Base-by-base conservation (phyloP, 139 green algal genomes). In the Chlamydomonas sp. region DNA sequence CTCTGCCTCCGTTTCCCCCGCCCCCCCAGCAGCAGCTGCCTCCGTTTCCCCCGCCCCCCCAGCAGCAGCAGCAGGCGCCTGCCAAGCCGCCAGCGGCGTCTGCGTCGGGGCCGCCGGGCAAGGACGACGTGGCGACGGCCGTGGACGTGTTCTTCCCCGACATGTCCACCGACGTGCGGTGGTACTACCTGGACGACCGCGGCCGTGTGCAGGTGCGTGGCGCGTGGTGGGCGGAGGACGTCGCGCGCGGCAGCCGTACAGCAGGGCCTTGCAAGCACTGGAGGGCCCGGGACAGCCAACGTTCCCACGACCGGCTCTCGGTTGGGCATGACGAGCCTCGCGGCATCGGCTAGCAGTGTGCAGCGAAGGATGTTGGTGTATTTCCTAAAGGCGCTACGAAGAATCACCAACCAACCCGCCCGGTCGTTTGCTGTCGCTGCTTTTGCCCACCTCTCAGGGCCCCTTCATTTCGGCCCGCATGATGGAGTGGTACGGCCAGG, bases 61-160 rank as follows among this genome's bases (percentile, higher is more conserved):
- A 49, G 31, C 31, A 49, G 31, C 31, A 49, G 31, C 31, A 49
- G 31, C 31, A 49, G 31, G 66, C 66, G 9, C 66, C 66, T 71
- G 66, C 10, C 10, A 18, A 10, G 66, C 66, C 66, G 10, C 66
- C 12, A 14, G 10, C 10, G 10, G 66, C 66, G 66, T 71, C 66
- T 71, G 66, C 66, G 12, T 71, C 66, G 66, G 10, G 12, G 66
- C 66, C 66, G 66, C 10, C 66, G 69, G 12, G 20, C 6, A 5
- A 76, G 12, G 10, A 31, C 16, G 18, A 12, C 31, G 62, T 74
- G 17, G 58, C 81, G 63, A 74, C 75, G 20, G 83, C 83, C 1
- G 83, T 88, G 61, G 62, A 20, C 17, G 16, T 88, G 63, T 88
- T 88, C 83, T 88, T 88, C 83, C 82, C 73, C 74, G 83, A 88